Percentiles rank a stretch among this genome's conserved stretches.
These are phyloP conservation scores for Madurella fahalii DNA, from an alignment of 2,329 filamentous ascomycete species.

Conservation along the genomic window DNA sequence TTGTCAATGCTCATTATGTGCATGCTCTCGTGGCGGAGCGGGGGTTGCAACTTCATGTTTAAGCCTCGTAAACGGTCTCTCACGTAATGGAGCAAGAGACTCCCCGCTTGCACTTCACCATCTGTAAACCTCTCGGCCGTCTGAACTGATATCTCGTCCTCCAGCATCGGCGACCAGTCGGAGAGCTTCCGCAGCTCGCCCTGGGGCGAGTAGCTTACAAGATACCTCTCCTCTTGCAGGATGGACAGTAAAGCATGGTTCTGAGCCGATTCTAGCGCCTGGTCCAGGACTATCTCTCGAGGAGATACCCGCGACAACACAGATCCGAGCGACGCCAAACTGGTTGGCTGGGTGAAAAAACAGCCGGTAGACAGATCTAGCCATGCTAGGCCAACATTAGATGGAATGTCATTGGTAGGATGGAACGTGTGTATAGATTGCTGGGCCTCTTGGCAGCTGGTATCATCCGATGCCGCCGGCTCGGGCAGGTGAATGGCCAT, in stretches of 20 bases:
- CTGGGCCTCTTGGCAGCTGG: conserved; percentile 6
- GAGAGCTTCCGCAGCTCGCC: conserved; percentile 46
- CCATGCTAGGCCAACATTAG: conserved; percentile 78
- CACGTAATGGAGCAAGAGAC: conserved; percentile 79
- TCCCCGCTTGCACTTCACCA: conserved; percentile 72
- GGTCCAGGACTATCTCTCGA: conserved; percentile 76
- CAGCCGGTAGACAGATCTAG: conserved; percentile 91
- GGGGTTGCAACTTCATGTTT: conserved; percentile 78
- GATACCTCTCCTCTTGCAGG: conserved; percentile 70
- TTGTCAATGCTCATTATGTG: conserved; percentile 89
- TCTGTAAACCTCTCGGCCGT: conserved; percentile 55
- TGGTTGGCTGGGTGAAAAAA: conserved; percentile 79
- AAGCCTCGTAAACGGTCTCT: conserved; percentile 71
- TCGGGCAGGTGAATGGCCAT: conserved; percentile 65
- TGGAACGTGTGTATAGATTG: conserved; percentile 14
- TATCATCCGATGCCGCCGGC: conserved; percentile 14
- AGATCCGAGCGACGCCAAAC: conserved; percentile 68
- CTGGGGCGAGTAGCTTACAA: conserved; percentile 66
- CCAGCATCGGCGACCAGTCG: conserved; percentile 74
- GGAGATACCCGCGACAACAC: conserved; percentile 79
- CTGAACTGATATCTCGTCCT: conserved; percentile 60
- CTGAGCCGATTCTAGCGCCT: conserved; percentile 53
- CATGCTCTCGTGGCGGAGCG: conserved; percentile 66
- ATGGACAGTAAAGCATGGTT: conserved; percentile 61
- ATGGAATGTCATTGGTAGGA: conserved; percentile 21